Base-by-base conservation (phyloP, 306 rosid species). In the Prunus padus region DNA sequence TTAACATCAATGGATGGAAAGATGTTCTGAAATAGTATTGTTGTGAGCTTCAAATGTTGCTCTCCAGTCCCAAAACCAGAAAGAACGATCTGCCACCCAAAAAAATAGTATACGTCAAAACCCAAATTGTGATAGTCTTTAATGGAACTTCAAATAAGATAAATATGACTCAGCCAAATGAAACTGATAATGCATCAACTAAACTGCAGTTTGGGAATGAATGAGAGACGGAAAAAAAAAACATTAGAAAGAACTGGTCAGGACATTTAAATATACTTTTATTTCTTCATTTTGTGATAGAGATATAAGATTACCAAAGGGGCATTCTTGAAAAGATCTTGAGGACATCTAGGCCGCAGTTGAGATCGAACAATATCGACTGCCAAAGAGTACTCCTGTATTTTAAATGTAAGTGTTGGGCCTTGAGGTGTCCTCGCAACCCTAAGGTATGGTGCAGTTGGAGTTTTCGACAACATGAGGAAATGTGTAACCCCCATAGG, bases 401-500 rank as follows among this genome's bases (percentile, higher is more conserved):
- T 88, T 83, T 89, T 96, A 76, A 90, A 96, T 12, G 93, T 85
- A 75, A 92, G 97, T 73, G 99, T 92, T 16, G 98, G 97, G 19
- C 99, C 99, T 81, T 92, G 99, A 22, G 99, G 98, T 37, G 98
- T 88, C 71, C 91, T 92, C 52, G 91, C 99, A 45, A 92, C 98
- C 79, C 96, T 91, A 84, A 92, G 78, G 83, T 89, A 90, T 5
- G 98, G 89, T 8, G 91, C 77, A 49, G 87, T 25, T 55, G 84
- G 77, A 75, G 99, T 92, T 88, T 96, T 96, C 28, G 99, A 92
- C 83, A 96, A 77, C 44, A 96, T 89, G 86, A 96, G 90, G 82
- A 96, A 96, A 82, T 96, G 99, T 0, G 99, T 89, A 56, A 92
- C 98, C 62, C 99, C 98, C 93, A 90, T 88, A 20, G 99, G 98